phyloP scores from a whole-genome alignment of 2,329 filamentous ascomycete species.

The Leptographium procerum region DNA sequence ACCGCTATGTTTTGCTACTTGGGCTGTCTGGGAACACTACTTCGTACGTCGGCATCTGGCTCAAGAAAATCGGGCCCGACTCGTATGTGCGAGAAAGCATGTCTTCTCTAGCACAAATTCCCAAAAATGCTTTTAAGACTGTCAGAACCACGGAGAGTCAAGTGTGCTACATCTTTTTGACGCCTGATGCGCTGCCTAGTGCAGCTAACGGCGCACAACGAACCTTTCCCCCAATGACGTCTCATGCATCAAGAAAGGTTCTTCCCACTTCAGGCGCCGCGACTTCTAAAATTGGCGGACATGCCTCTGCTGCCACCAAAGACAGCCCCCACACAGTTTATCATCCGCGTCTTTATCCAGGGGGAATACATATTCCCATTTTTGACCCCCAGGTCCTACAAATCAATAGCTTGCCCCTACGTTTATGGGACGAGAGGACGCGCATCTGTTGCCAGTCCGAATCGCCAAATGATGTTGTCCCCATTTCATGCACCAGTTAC shows the following conservation, averaged over 20 bases:
- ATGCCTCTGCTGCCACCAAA: no score
- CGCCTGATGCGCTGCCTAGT: not conserved
- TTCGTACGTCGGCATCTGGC: slow-evolving; percentile 6
- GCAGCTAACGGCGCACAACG: not conserved
- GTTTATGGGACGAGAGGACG: not conserved
- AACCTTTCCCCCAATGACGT: not conserved
- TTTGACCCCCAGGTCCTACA: not conserved
- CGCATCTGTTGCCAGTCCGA: not conserved
- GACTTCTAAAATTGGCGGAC: no score
- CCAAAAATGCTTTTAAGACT: not conserved
- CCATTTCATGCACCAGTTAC: not conserved
- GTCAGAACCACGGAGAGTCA: not conserved
- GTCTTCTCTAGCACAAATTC: not conserved
- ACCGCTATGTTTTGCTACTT: not conserved
- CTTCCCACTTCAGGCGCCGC: no score
- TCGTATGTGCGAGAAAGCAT: slow-evolving; percentile 5
- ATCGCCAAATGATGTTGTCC: not conserved
- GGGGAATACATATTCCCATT: not conserved
- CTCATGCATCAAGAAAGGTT: no score
- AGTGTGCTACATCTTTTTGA: not conserved
- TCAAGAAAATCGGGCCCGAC: slow-evolving; percentile 7
- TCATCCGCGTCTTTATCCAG: not conserved
- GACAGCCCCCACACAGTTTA: not conserved
- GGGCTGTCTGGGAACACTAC: not conserved
- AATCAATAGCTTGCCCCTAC: not conserved